These are phyloP conservation scores for Hevea brasiliensis DNA, from an alignment of 345 rosid species.

Conservation along the genomic window DNA sequence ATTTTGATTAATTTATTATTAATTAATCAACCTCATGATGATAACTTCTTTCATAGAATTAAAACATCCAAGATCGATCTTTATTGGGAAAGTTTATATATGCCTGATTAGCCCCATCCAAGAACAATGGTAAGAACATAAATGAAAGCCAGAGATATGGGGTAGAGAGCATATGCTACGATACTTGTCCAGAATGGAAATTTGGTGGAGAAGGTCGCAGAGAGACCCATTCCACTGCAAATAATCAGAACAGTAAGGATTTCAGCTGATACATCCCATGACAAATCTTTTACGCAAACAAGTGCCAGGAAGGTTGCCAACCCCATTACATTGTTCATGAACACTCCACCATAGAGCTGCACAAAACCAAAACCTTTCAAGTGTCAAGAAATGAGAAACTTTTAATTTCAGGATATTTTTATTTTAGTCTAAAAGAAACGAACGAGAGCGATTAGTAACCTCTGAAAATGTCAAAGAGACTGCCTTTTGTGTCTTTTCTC, in stretches of 20 bases:
- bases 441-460: slow-evolving; percentile 20
- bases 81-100: too few species aligned
- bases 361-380: neutral
- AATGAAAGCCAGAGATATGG: slow-evolving; percentile 37
- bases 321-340: slow-evolving; percentile 48
- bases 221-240: slow-evolving; percentile 36
- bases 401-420: too few species aligned
- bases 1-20: too few species aligned
- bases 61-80: too few species aligned
- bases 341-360: slow-evolving; percentile 49
- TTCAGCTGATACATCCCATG: slow-evolving; percentile 46
- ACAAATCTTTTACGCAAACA: slow-evolving; percentile 36
- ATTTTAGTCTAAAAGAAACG: too few species aligned
- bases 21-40: too few species aligned
- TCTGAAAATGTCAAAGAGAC: slow-evolving; percentile 45
- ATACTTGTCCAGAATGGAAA: slow-evolving; percentile 41
- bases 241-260: slow-evolving; percentile 37
- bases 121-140: slow-evolving; percentile 38
- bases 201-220: slow-evolving; percentile 31
- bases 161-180: slow-evolving; percentile 34
- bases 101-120: slow-evolving; percentile 39
- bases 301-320: slow-evolving; percentile 35
- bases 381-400: too few species aligned
- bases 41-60: too few species aligned
- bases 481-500: slow-evolving; percentile 30